Evolutionary conservation across 2,329 filamentous ascomycete species (phyloP).

Genomic region (Emmonsiellopsis sp.): DNA sequence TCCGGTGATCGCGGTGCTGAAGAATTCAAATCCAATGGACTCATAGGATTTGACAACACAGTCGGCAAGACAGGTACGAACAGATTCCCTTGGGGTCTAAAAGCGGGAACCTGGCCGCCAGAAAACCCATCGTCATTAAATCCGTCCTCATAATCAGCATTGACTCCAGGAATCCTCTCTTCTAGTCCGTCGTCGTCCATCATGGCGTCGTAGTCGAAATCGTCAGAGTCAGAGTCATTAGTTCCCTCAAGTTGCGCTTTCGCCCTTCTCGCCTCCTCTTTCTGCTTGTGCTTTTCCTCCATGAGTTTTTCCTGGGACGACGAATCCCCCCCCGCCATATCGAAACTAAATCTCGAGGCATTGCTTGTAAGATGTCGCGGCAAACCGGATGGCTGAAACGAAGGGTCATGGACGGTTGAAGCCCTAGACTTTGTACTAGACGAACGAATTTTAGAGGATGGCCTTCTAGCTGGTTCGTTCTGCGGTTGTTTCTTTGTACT

Average conservation of each 20-base stretch:
- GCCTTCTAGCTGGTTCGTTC: neutral
- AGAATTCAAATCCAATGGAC: constrained; percentile 14
- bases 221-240: constrained; percentile 34
- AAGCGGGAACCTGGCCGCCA: constrained; percentile 13
- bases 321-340: constrained; percentile 49
- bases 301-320: constrained; percentile 51
- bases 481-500: constrained; percentile 12
- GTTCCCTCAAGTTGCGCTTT: constrained; percentile 19
- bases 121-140: constrained; percentile 18
- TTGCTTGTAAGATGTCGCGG: constrained; percentile 45
- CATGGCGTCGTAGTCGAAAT: constrained; percentile 35
- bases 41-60: constrained; percentile 25
- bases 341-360: constrained; percentile 57
- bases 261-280: constrained; percentile 36
- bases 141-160: constrained; percentile 33
- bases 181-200: constrained; percentile 35
- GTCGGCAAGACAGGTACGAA: constrained; percentile 27
- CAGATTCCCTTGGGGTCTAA: constrained; percentile 19
- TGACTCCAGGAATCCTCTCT: constrained; percentile 40
- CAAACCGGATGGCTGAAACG: constrained; percentile 23
- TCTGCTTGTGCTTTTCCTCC: constrained; percentile 52
- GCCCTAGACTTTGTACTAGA: constrained; percentile 4
- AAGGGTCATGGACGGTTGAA: constrained; percentile 5
- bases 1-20: constrained; percentile 1
- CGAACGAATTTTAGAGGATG: constrained; percentile 4